A percentile compares a stretch with the other conserved stretches of the same genome.
Conservation (phyloP, 2,329 filamentous ascomycete species). For the Dactylellina haptotyla region DNA sequence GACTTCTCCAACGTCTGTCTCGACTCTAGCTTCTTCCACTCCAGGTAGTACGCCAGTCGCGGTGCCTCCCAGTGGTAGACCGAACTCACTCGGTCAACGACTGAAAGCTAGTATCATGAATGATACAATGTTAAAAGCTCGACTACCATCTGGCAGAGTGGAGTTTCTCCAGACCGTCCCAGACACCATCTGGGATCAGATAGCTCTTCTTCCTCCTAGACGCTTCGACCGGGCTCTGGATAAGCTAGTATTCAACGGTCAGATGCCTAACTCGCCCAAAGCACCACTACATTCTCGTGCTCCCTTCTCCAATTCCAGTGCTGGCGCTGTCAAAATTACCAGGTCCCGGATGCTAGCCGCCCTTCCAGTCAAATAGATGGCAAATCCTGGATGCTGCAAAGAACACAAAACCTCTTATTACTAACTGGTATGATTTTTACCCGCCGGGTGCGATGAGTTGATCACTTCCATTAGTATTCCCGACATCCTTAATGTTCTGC, state of each 20-base stretch:
- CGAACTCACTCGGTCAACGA: neutral
- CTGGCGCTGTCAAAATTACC: neutral
- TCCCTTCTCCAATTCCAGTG: neutral
- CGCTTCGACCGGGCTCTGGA: slow-evolving; percentile 12
- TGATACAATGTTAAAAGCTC: slow-evolving; percentile 3
- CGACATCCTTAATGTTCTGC: neutral
- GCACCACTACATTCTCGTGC: neutral
- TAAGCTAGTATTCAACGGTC: slow-evolving; percentile 15
- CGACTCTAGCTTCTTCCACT: neutral
- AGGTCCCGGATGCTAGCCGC: neutral
- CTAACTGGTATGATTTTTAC: slow-evolving; percentile 28
- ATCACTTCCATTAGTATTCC: slow-evolving; percentile 1
- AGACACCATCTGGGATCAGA: slow-evolving; percentile 30
- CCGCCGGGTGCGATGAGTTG: slow-evolving; percentile 48
- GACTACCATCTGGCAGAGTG: neutral
- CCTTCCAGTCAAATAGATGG: neutral
- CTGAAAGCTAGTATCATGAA: slow-evolving; percentile 23
- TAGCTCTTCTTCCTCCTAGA: slow-evolving; percentile 8
- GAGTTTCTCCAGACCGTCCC: slow-evolving; percentile 24
- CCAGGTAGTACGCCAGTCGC: neutral
- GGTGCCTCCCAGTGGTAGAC: neutral
- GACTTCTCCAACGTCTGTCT: neutral
- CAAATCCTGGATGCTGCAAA: no score
- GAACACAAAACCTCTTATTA: neutral
- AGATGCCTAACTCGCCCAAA: neutral